phyloP scores from a whole-genome alignment of 1,284 basidiomycete genomes.

The Termitomyces sp. region DNA sequence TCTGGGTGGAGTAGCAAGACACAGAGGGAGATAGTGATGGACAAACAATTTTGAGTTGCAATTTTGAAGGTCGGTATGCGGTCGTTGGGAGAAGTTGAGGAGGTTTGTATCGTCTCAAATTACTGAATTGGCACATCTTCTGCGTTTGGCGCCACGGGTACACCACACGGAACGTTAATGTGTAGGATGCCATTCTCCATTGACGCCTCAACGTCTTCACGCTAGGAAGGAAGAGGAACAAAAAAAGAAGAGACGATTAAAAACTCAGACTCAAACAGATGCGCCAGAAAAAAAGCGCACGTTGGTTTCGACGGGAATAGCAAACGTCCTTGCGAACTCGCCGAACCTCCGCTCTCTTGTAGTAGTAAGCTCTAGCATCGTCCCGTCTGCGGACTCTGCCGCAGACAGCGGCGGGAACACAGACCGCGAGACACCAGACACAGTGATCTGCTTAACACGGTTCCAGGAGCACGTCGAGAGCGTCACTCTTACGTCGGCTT shows the following conservation, averaged over 20 bases:
- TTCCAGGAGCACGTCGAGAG: slow-evolving; percentile 52
- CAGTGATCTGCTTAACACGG: slow-evolving; percentile 48
- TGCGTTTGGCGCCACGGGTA: slow-evolving; percentile 29
- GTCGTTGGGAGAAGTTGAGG: neutral
- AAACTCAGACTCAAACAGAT: slow-evolving; percentile 13
- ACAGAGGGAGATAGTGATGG: neutral
- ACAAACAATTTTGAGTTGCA: slow-evolving; percentile 5
- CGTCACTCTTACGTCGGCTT: slow-evolving; percentile 44
- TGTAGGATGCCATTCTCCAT: slow-evolving; percentile 48
- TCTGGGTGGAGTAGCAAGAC: neutral
- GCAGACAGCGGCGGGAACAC: slow-evolving; percentile 24
- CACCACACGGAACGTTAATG: slow-evolving; percentile 40
- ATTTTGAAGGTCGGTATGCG: neutral
- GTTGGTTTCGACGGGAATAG: slow-evolving; percentile 53
- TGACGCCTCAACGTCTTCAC: slow-evolving; percentile 39
- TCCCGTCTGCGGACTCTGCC: slow-evolving; percentile 22
- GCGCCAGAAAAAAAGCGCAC: slow-evolving; percentile 32
- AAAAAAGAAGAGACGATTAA: slow-evolving; percentile 17
- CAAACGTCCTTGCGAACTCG: slow-evolving; percentile 44
- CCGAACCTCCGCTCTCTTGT: slow-evolving; percentile 53
- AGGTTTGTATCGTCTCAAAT: slow-evolving; percentile 13
- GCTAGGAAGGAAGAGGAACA: slow-evolving; percentile 27
- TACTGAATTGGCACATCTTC: slow-evolving; percentile 34
- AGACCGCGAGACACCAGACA: slow-evolving; percentile 38
- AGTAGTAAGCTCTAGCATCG: slow-evolving; percentile 15